Conservation (phyloP, 164 flowering plant genomes). For the Nelumbo lutea region DNA sequence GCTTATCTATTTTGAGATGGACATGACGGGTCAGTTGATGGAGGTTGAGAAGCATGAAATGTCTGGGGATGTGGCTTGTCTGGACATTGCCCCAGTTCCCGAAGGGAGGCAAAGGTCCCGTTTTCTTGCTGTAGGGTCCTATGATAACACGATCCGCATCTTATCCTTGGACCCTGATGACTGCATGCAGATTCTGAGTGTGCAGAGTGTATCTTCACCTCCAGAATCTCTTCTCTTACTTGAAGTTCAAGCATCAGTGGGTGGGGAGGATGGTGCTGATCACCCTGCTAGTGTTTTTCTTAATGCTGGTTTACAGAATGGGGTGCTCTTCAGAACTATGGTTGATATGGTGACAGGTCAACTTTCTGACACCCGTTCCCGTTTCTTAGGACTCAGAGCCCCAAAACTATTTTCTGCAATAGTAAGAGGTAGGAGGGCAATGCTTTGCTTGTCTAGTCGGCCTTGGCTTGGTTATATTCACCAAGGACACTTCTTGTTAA, state of each 20-base stretch:
- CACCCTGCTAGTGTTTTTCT: conserved; percentile 97
- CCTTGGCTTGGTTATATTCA: conserved; percentile 98
- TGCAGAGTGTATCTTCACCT: conserved; percentile 90
- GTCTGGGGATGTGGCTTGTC: conserved; percentile 96
- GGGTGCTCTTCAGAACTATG: conserved; percentile 89
- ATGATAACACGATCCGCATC: conserved; percentile 89
- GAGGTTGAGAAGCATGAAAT: conserved; percentile 98
- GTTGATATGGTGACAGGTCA: conserved; percentile 99
- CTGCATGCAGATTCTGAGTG: conserved; percentile 86
- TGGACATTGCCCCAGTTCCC: conserved; percentile 99
- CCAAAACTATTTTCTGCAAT: conserved; percentile 83
- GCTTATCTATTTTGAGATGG: conserved; percentile 97
- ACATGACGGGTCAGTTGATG: conserved; percentile 89
- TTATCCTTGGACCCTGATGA: conserved; percentile 97
- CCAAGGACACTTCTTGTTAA: conserved; percentile 89
- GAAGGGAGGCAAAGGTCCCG: conserved; percentile 98
- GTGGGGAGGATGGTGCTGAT: conserved; percentile 99
- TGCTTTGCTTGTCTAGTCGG: conserved; percentile 95
- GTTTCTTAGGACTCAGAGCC: conserved; percentile 86
- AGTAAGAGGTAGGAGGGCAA: conserved; percentile 86
- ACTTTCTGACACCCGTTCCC: conserved; percentile 94
- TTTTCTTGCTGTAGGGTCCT: conserved; percentile 98
- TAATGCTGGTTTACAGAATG: conserved; percentile 92
- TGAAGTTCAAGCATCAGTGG: conserved; percentile 89
- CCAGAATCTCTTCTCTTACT: conserved; percentile 99